Percentiles rank a stretch among this genome's conserved stretches.
Evolutionary conservation across 768 basidiomycete genomes (phyloP).

Genomic region (Trametes cinnabarina): DNA sequence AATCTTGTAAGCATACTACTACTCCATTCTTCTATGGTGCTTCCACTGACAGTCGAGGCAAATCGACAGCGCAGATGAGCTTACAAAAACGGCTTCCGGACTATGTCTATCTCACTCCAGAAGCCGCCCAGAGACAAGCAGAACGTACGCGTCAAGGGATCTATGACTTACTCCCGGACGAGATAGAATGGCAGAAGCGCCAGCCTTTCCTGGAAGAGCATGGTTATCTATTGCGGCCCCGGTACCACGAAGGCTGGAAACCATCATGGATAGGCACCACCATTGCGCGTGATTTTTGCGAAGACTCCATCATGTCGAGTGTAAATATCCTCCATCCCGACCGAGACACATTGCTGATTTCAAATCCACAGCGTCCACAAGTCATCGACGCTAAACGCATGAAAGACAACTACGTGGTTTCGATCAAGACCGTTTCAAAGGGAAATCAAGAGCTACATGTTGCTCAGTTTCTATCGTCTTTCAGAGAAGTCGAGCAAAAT

Average conservation of each 20-base stretch:
- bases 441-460: background rate
- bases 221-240: slow-evolving; percentile 24
- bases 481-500: slow-evolving; percentile 4
- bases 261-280: slow-evolving; percentile 21
- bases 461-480: background rate
- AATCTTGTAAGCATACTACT: no score
- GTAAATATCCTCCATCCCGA: background rate
- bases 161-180: background rate
- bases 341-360: background rate
- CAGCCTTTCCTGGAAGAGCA: slow-evolving; percentile 3
- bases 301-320: slow-evolving; percentile 10
- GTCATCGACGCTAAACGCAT: background rate
- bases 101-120: background rate
- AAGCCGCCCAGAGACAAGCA: background rate
- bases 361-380: background rate
- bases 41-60: no score
- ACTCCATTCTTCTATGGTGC: no score
- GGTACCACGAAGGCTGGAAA: slow-evolving; percentile 12
- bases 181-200: slow-evolving; percentile 12
- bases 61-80: no score
- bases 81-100: background rate
- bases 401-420: background rate
- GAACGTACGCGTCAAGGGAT: background rate
- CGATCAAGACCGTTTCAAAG: background rate
- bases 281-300: slow-evolving; percentile 11